Evolutionary conservation across 768 basidiomycete genomes (phyloP).

Genomic region (Cystobasidium onofrii): DNA sequence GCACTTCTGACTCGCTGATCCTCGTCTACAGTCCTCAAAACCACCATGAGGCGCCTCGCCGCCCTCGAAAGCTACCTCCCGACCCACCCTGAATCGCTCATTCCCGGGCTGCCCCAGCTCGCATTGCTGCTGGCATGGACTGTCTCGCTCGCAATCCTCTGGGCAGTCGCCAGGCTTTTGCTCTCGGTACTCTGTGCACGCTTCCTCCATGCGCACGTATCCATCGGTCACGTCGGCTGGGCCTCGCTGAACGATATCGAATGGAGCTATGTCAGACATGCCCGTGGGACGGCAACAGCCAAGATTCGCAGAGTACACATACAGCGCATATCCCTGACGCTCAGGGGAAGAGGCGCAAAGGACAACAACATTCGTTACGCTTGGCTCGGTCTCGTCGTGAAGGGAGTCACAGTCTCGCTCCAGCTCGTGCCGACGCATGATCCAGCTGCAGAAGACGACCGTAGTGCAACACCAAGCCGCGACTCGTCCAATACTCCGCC

Average conservation of each 20-base stretch:
- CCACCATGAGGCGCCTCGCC: neutral
- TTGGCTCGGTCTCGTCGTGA: slow-evolving; percentile 29
- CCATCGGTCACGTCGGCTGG: slow-evolving; percentile 26
- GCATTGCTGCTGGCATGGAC: neutral
- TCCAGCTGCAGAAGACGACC: neutral
- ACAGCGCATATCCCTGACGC: slow-evolving; percentile 5
- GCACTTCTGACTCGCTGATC: neutral
- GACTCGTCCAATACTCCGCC: neutral
- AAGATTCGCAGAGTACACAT: slow-evolving; percentile 15
- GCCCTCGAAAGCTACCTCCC: neutral
- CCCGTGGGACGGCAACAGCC: neutral
- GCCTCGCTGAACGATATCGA: slow-evolving; percentile 27
- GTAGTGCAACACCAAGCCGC: neutral
- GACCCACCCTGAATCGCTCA: neutral
- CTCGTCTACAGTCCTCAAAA: neutral
- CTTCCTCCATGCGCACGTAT: slow-evolving; percentile 13
- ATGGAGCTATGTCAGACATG: neutral
- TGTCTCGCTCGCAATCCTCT: neutral
- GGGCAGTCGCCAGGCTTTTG: slow-evolving; percentile 7
- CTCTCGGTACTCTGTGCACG: slow-evolving; percentile 29
- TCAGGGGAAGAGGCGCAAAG: neutral
- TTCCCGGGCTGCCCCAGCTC: neutral
- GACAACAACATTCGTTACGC: neutral
- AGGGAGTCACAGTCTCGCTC: slow-evolving; percentile 1
- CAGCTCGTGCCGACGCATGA: neutral